Evolutionary conservation across 2,329 filamentous ascomycete species (phyloP), one percentile per base, ranked within the genome.

Genomic region (Trichoderma polysporum): DNA sequence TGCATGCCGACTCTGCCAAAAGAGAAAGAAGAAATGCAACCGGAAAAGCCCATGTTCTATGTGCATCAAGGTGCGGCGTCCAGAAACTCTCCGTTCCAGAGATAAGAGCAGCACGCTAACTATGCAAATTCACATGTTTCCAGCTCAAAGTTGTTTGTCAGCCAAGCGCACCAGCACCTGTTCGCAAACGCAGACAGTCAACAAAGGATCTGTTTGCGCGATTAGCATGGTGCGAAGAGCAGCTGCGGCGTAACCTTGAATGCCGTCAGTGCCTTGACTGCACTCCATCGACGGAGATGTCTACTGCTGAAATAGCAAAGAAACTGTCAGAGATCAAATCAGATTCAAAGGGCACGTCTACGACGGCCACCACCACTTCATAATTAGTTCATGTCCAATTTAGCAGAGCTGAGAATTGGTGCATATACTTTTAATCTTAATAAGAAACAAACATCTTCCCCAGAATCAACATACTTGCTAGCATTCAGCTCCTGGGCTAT

Each of bases 21-120:
- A 57, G 25, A 13, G 61, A 29, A 65, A 65, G 50, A 65, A 57
- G 61, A 56, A 57, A 39, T 65, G 61, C 52, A 65, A 65, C 33
- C 50, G 53, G 2, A 56, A 65, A 17, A 65, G 50, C 22, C 61
- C 61, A 65, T 65, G 61, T 3, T 65, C 61, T 1, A 65, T 37
- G 50, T 65, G 61, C 61, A 47, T 65, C 50, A 65, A 65, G 61
- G 61, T 65, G 22, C 50, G 61, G 39, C 27, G 4, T 35, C 33
- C 45, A 49, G 6, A 29, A 25, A 63, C 17, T 54, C 33, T 63
- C 47, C 60, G 25, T 10, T 25, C 13, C 4, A n/a, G 17, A 27
- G 7, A 50, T 19, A 17, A 61, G 5, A 27, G 17, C 22, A 41
- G n/a, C 15, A 2, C 49, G 60, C 60, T 64, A 33, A 61, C 37